A percentile compares a stretch with the other conserved stretches of the same genome.
Conservation (phyloP, 306 rosid species). For the Vicia faba region DNA sequence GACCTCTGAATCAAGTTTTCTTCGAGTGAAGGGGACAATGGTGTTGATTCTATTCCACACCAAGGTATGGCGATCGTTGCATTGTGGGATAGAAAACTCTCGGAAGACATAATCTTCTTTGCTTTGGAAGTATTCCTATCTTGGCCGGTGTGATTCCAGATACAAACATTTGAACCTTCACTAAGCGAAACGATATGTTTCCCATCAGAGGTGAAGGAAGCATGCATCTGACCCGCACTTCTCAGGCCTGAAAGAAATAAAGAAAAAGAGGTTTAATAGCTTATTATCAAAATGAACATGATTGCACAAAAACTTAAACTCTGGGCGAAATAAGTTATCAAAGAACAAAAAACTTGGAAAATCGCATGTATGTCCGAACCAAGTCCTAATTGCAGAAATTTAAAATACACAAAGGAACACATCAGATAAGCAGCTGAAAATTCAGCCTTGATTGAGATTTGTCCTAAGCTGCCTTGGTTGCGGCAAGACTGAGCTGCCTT, state of each 20-base stretch:
- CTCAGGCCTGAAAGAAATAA: constrained; percentile 53
- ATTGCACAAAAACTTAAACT: not conserved
- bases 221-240: constrained; percentile 62
- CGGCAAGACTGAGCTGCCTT: too few relatives aligned
- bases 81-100: constrained; percentile 64
- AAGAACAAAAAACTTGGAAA: constrained; percentile 1
- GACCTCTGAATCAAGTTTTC: constrained; percentile 44
- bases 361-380: not conserved
- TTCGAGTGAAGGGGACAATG: constrained; percentile 51
- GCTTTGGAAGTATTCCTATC: constrained; percentile 52
- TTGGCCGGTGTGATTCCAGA: constrained; percentile 67
- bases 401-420: not conserved
- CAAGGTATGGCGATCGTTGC: constrained; percentile 79
- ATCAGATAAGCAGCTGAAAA: not conserved
- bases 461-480: too few relatives aligned
- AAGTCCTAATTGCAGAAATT: not conserved
- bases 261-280: not conserved
- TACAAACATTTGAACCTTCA: constrained; percentile 71
- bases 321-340: constrained; percentile 10
- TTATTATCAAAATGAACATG: constrained; percentile 1
- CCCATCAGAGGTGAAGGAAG: constrained; percentile 83
- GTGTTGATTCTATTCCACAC: constrained; percentile 62
- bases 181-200: constrained; percentile 71
- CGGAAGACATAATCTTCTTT: constrained; percentile 62
- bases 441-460: too few relatives aligned